Conservation (phyloP, 2,329 filamentous ascomycete species). For the Ophiocordyceps robertsii region DNA sequence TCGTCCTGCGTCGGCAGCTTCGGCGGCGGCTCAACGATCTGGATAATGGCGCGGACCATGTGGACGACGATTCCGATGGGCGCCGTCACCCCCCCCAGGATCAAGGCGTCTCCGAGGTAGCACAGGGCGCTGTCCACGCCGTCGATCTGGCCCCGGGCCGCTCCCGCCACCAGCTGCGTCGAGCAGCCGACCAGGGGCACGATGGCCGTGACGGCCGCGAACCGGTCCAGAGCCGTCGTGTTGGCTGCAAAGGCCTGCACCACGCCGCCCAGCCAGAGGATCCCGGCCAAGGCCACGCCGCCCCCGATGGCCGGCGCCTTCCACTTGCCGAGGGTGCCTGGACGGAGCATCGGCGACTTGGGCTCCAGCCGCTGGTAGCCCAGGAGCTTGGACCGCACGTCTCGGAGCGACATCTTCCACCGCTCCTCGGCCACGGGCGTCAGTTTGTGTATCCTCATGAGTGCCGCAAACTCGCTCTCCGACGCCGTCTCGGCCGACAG, state of each 20-base stretch:
- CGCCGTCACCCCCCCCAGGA: background rate
- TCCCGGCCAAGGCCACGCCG: background rate
- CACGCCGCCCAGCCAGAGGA: background rate
- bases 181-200: slow-evolving; percentile 1
- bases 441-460: background rate
- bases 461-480: background rate
- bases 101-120: background rate
- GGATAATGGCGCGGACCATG: background rate
- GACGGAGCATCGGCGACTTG: too few species aligned
- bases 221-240: background rate
- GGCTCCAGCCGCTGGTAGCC: too few species aligned
- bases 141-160: background rate
- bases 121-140: background rate
- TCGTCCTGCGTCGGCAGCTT: background rate
- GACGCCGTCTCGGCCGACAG: background rate
- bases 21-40: background rate
- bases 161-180: background rate
- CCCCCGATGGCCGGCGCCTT: too few species aligned
- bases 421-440: background rate
- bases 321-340: too few species aligned
- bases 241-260: background rate
- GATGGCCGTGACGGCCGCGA: background rate
- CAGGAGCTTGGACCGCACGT: background rate
- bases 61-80: slow-evolving; percentile 1
- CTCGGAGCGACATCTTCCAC: background rate